These are phyloP conservation scores for Diacronema lutheri DNA, from an alignment of 78 protist genomes.

Conservation along the genomic window DNA sequence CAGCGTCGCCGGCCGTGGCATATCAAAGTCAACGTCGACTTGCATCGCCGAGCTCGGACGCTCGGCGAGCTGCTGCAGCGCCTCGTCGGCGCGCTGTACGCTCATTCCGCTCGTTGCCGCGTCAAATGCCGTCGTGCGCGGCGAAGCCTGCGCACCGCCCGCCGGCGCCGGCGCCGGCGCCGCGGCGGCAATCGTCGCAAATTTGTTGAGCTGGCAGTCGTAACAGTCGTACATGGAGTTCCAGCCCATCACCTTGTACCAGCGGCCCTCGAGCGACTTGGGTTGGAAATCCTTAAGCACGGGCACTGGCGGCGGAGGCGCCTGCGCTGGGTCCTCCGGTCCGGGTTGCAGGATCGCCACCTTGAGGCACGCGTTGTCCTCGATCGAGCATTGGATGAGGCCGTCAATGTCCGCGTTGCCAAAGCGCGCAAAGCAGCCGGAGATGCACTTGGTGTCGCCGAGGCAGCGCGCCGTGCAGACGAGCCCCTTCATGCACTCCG, in stretches of 20 bases:
- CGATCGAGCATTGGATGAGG: not conserved
- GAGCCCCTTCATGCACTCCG: conserved; percentile 15
- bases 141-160: too few relatives aligned
- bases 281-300: not conserved
- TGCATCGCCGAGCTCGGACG: too few relatives aligned
- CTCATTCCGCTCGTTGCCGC: too few relatives aligned
- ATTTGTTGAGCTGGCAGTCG: conserved; percentile 1
- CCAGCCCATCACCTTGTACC: conserved; percentile 24
- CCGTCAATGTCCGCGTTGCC: not conserved
- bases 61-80: too few relatives aligned
- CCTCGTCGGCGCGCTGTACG: too few relatives aligned
- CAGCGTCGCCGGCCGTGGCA: too few relatives aligned
- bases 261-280: not conserved
- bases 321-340: not conserved
- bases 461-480: conserved; percentile 1
- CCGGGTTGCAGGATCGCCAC: not conserved
- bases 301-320: not conserved
- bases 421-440: conserved; percentile 7
- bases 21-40: too few relatives aligned
- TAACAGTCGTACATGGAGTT: conserved; percentile 12
- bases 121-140: too few relatives aligned
- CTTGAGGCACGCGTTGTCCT: not conserved
- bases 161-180: not conserved
- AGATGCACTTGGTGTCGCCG: not conserved
- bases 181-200: not conserved